These are phyloP conservation scores for Phytophthora fragariaefolia DNA, from an alignment of 352 stramenopile genomes.

Conservation along the genomic window DNA sequence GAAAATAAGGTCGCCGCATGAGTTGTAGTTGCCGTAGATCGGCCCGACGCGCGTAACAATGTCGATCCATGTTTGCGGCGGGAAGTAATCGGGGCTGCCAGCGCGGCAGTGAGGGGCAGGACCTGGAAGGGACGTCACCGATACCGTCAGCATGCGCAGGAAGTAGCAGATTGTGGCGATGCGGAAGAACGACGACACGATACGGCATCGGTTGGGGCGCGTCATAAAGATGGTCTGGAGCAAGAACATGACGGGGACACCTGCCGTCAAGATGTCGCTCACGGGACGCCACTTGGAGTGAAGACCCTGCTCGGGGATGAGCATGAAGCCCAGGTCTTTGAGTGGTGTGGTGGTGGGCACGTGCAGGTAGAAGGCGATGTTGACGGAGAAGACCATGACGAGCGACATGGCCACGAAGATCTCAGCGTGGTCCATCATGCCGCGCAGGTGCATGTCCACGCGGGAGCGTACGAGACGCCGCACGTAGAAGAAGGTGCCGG, in stretches of 20 bases:
- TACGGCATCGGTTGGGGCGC: constrained; percentile 52
- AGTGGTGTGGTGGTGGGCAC: constrained; percentile 60
- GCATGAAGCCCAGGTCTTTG: constrained; percentile 75
- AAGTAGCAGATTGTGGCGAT: constrained; percentile 77
- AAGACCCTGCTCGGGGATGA: constrained; percentile 69
- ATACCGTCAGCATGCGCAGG: constrained; percentile 68
- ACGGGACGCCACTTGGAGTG: constrained; percentile 67
- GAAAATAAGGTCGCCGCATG: constrained; percentile 81
- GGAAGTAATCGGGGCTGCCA: constrained; percentile 60
- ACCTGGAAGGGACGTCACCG: constrained; percentile 72
- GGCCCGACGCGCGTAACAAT: constrained; percentile 74
- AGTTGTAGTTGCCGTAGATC: constrained; percentile 81
- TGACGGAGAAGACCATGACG: constrained; percentile 73
- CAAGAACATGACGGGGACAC: constrained; percentile 66
- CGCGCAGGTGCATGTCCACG: constrained; percentile 46
- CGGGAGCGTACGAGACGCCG: constrained; percentile 50
- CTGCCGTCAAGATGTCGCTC: constrained; percentile 70
- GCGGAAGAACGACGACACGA: constrained; percentile 73
- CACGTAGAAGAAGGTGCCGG: constrained; percentile 53
- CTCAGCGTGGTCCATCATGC: constrained; percentile 64
- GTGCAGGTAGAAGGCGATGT: constrained; percentile 80
- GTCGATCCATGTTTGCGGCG: constrained; percentile 72
- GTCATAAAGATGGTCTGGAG: constrained; percentile 60
- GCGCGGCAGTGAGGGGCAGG: constrained; percentile 70
- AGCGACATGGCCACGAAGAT: constrained; percentile 74